Evolutionary conservation across 2,329 filamentous ascomycete genomes (phyloP), one percentile per base, ranked within the genome.

Genomic region (Leptographium procerum): DNA sequence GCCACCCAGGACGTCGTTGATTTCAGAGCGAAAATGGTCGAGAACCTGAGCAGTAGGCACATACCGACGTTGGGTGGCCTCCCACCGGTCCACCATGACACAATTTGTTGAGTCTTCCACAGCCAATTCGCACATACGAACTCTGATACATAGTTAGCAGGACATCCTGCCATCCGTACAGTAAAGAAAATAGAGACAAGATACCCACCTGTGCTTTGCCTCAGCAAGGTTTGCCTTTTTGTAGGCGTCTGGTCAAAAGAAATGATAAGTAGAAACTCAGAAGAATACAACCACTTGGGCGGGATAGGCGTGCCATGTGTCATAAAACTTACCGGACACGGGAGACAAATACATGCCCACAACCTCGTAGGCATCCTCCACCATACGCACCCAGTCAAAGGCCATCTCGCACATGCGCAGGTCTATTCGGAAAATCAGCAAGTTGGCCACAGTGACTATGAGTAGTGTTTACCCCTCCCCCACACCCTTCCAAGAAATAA

Each of bases 11-110:
- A 89, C 81, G 28, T 82, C 80, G 69, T 96, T 96, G 69, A 96
- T 89, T 70, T 96, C 90, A 68, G 92, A 75, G 64, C 95, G 85
- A 66, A 96, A 94, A 72, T 96, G 92, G 68, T 95, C 90, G 54
- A 96, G 77, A 47, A 96, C 91, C 65, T 87, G 82, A 45, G 91
- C 92, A 1, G 92, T 97, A 19, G 91, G 90, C 62, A 90, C 86
- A 69, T 96, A 97, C 64, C 88, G 80, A 67, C 86, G 82, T 73
- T 95, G 63, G 2, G 26, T 59, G 16, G 63, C 63, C 36, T 65
- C 63, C 63, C 63, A 65, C 0, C 88, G 84, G 69, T 95, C 90
- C 52, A 94, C 88, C 84, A 90, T 90, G 61, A 95, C 77, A 85
- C 88, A 91, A 65, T 86, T 85, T 56, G 88, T 85, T 64, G 87